Conservation (phyloP, 1,284 basidiomycete genomes). For the Ceratobasidium sp. region DNA sequence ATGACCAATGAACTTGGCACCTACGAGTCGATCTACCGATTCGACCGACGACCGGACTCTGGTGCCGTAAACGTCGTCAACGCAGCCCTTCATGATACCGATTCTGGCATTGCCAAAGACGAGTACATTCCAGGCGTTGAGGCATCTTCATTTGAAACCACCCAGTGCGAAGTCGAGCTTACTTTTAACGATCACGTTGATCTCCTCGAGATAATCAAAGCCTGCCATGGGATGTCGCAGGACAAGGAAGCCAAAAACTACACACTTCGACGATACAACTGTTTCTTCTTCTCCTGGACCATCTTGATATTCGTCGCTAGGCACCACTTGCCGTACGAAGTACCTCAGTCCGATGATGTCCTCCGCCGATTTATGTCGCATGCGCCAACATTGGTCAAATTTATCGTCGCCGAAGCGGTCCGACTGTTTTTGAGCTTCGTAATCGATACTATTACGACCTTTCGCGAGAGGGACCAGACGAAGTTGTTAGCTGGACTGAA, state of each 20-base stretch:
- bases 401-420: not conserved
- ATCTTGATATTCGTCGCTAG: constrained; percentile 6
- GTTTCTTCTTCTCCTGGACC: constrained; percentile 23
- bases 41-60: not conserved
- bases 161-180: constrained; percentile 14
- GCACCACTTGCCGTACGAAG: not conserved
- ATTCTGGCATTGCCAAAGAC: constrained; percentile 1
- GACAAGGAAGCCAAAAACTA: constrained; percentile 9
- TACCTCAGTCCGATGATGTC: not conserved
- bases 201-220: not conserved
- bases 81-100: not conserved
- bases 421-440: not conserved
- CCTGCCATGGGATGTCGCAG: constrained; percentile 2
- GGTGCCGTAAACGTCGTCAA: not conserved
- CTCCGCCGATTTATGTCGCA: not conserved
- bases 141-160: not conserved
- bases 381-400: not conserved
- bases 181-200: not conserved
- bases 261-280: constrained; percentile 4
- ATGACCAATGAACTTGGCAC: not conserved
- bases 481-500: not conserved
- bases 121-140: not conserved
- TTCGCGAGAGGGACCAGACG: not conserved
- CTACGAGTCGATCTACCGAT: not conserved
- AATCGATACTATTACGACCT: not conserved